Percentiles rank a stretch among this genome's conserved stretches.
Evolutionary conservation across 202 grass and related monocot species (phyloP).

Genomic region (Brachypodium distachyon): DNA sequence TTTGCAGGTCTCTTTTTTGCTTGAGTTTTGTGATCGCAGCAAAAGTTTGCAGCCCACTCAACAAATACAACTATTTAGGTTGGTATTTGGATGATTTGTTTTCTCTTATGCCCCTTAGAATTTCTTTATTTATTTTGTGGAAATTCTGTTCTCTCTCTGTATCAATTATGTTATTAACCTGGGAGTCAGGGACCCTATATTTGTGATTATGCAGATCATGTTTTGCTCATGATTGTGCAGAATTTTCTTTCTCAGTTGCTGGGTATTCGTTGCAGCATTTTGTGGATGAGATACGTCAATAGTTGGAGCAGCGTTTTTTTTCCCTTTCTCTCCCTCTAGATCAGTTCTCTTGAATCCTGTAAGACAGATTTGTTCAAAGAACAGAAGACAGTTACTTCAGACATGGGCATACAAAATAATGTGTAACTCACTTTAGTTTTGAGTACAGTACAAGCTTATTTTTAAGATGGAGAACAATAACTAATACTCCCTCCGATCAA

Average conservation of each 20-base stretch:
- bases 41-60: constrained; percentile 49
- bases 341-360: too few species aligned
- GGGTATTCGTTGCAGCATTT: not conserved
- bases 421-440: not conserved
- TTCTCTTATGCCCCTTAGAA: not conserved
- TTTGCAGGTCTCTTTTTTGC: constrained; percentile 71
- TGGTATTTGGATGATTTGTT: constrained; percentile 14
- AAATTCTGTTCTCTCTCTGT: not conserved
- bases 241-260: not conserved
- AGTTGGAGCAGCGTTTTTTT: not conserved
- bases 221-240: not conserved
- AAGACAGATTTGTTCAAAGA: not conserved
- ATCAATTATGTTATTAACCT: not conserved
- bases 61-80: constrained; percentile 58
- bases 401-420: not conserved
- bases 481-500: too few species aligned
- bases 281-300: not conserved
- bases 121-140: not conserved
- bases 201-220: not conserved
- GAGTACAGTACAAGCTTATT: not conserved
- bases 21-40: constrained; percentile 65
- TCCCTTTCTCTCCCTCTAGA: not conserved
- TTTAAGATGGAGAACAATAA: not conserved
- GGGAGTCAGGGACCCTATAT: not conserved
- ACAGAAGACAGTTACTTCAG: not conserved